Conservation (phyloP, 345 rosid species). For the Aegle marmelos region DNA sequence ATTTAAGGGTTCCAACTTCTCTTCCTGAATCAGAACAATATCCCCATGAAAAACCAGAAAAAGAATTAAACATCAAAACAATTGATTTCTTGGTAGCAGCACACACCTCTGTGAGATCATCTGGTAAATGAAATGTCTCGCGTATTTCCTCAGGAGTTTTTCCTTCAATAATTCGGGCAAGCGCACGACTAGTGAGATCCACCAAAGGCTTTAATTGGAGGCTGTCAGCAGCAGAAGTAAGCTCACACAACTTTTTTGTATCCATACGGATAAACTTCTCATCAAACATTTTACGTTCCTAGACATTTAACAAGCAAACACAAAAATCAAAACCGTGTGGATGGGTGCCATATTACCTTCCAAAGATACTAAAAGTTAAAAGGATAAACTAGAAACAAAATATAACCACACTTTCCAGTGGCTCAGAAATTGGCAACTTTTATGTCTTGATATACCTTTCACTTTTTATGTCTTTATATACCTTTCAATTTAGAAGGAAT, state of each 20-base stretch:
- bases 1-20: constrained; percentile 68
- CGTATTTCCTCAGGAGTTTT: constrained; percentile 77
- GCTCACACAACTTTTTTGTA: constrained; percentile 62
- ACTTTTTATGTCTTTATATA: background rate
- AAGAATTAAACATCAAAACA: constrained; percentile 7
- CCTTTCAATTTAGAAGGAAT: background rate
- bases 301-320: constrained; percentile 13
- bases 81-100: constrained; percentile 17
- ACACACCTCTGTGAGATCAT: constrained; percentile 68
- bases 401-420: background rate
- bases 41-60: constrained; percentile 15
- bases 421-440: background rate
- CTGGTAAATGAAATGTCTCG: constrained; percentile 66
- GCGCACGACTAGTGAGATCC: constrained; percentile 76
- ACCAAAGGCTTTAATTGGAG: constrained; percentile 71
- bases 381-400: background rate
- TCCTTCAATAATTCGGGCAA: constrained; percentile 70
- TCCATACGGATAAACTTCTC: constrained; percentile 69
- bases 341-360: background rate
- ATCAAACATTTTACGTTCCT: constrained; percentile 65
- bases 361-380: background rate
- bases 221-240: constrained; percentile 78
- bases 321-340: background rate
- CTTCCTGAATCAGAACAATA: constrained; percentile 42
- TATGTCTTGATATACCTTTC: background rate